Evolutionary conservation across 1,284 basidiomycete genomes (phyloP).

Genomic region (Ganoderma lingzhi): DNA sequence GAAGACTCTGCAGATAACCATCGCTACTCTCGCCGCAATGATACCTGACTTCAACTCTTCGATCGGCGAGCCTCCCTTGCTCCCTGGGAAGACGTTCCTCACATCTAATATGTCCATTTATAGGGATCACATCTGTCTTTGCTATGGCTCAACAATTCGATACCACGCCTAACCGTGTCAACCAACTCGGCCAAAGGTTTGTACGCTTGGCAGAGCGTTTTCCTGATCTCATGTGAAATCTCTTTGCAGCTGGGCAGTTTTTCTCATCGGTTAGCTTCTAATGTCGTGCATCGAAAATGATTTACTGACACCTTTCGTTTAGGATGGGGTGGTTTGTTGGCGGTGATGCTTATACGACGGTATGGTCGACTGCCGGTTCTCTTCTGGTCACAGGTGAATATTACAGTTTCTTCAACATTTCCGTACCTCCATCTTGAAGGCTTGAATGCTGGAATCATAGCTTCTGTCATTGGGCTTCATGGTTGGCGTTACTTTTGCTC

Average conservation of each 20-base stretch:
- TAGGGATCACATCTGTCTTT: constrained; percentile 67
- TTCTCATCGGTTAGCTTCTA: constrained; percentile 56
- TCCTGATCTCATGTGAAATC: neutral
- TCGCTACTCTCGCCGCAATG: constrained; percentile 69
- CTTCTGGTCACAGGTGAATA: constrained; percentile 64
- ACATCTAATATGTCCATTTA: too few species aligned
- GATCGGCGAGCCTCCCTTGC: constrained; percentile 51
- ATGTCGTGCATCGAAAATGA: neutral
- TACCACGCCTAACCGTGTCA: constrained; percentile 65
- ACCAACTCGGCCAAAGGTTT: constrained; percentile 68
- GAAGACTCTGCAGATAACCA: constrained; percentile 62
- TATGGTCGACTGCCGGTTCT: constrained; percentile 67
- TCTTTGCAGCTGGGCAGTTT: constrained; percentile 65
- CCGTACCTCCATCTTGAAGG: constrained; percentile 18
- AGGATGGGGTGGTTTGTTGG: constrained; percentile 67
- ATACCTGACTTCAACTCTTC: constrained; percentile 74
- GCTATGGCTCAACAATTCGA: constrained; percentile 62
- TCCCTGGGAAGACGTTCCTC: neutral
- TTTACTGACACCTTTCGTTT: neutral
- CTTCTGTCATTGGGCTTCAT: constrained; percentile 56
- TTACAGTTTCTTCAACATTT: too few species aligned
- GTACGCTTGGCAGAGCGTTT: neutral
- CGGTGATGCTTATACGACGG: constrained; percentile 63
- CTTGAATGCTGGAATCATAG: constrained; percentile 20
- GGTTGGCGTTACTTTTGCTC: constrained; percentile 60